A percentile compares a stretch with the other conserved stretches of the same genome.
phyloP scores from a whole-genome alignment of 768 basidiomycete genomes.

The Tricholoma terreum region DNA sequence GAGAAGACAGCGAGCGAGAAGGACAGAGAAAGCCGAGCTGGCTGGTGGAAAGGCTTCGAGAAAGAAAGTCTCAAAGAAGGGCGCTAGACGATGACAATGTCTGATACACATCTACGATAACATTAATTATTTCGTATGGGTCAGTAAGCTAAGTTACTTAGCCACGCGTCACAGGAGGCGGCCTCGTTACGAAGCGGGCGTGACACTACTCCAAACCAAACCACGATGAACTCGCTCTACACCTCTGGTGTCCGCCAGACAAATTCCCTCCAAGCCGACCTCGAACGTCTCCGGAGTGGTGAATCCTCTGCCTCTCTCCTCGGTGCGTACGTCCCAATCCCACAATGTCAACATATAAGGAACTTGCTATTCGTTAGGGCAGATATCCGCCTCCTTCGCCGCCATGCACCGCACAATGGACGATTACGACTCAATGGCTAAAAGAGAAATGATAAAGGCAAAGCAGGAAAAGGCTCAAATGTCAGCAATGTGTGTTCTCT shows the following conservation, averaged over 20 bases:
- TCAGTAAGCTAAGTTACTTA: too few relatives aligned
- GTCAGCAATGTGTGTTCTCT: slow-evolving; percentile 39
- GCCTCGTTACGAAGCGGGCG: background rate
- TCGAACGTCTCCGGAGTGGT: slow-evolving; percentile 78
- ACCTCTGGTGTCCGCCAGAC: slow-evolving; percentile 92
- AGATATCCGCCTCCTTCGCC: slow-evolving; percentile 96
- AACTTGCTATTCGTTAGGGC: slow-evolving; percentile 56
- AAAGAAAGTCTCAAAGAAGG: slow-evolving; percentile 28
- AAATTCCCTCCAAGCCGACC: slow-evolving; percentile 80
- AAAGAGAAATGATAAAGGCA: slow-evolving; percentile 91
- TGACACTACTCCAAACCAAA: background rate
- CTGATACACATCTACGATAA: too few relatives aligned
- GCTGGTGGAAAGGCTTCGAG: slow-evolving; percentile 63
- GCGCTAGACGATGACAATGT: slow-evolving; percentile 21
- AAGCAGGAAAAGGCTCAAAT: slow-evolving; percentile 96
- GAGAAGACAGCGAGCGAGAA: slow-evolving; percentile 59
- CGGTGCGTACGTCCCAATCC: slow-evolving; percentile 50
- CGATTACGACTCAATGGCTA: slow-evolving; percentile 96
- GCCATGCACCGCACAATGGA: slow-evolving; percentile 94
- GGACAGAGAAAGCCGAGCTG: slow-evolving; percentile 67
- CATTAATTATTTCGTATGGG: too few relatives aligned
- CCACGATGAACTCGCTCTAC: slow-evolving; percentile 89
- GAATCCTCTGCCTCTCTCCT: slow-evolving; percentile 78
- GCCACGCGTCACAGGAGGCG: too few relatives aligned
- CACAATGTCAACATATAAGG: slow-evolving; percentile 8